phyloP scores from a whole-genome alignment of 176 grass and related monocot species.

The Hsuehochloa calcarea region DNA sequence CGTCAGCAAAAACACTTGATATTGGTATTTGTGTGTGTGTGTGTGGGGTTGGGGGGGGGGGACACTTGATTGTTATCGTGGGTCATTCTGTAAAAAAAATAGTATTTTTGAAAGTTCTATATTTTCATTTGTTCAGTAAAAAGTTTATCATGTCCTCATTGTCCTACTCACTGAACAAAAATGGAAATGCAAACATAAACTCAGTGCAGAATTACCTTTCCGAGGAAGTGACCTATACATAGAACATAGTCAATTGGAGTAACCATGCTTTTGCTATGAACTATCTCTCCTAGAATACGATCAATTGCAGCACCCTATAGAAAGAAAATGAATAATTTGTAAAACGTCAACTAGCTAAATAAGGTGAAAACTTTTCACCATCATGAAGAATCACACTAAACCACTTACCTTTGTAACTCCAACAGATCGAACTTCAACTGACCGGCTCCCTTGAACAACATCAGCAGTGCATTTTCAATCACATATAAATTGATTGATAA shows the following conservation, averaged over 20 bases:
- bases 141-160: neutral
- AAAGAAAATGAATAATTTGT: slow-evolving; percentile 29
- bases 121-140: neutral
- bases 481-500: too few species aligned
- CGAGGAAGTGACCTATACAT: slow-evolving; percentile 92
- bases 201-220: slow-evolving; percentile 79
- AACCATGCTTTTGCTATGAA: slow-evolving; percentile 95
- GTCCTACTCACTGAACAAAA: slow-evolving; percentile 2
- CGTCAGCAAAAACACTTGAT: neutral
- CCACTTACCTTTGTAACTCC: slow-evolving; percentile 89
- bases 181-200: neutral
- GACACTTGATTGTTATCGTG: neutral
- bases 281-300: slow-evolving; percentile 94
- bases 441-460: slow-evolving; percentile 98
- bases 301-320: slow-evolving; percentile 93
- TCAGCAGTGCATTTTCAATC: slow-evolving; percentile 95
- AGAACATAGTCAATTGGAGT: slow-evolving; percentile 98
- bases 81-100: neutral
- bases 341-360: slow-evolving; percentile 24
- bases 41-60: neutral
- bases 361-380: slow-evolving; percentile 2
- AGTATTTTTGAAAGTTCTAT: neutral
- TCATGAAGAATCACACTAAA: slow-evolving; percentile 16
- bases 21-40: neutral
- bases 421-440: slow-evolving; percentile 96